Base-by-base conservation (phyloP, 768 basidiomycete species). In the Aureoboletus auriporus region DNA sequence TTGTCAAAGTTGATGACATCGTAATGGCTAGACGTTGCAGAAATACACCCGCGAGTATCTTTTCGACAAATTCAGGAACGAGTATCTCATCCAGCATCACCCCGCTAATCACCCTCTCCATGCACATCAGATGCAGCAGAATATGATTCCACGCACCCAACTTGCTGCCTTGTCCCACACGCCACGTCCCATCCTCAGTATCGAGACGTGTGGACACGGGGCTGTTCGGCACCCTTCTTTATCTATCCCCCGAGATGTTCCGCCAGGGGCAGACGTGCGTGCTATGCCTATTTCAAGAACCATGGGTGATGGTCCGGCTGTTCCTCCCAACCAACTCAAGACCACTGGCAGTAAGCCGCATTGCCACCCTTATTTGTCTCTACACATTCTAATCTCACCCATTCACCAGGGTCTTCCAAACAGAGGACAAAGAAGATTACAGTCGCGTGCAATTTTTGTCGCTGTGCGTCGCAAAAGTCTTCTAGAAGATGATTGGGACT, bases 361-460 rank as follows among this genome's bases (percentile, higher is more conserved):
- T 45, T 41, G 50, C n/a, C 39, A 31, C 37, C 45, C 27, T 54
- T 31, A n/a, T 33, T 39, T 30, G 50, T 44, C 41, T 40, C 49
- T 42, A 33, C 48, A 48, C 55, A 55, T 54, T 50, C 56, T 30
- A 59, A 31, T 41, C 12, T 2, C 20, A 23, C 4, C 20, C 20
- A 23, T 23, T 51, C 34, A 50, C 46, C 56, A 82, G 82, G 75
- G 63, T 78, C 80, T 30, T 74, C 75, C 53, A 84, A 84, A 56
- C 79, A 79, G 56, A 77, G 86, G 49, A 79, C 83, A 46, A 90
- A 89, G 74, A 90, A 92, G 69, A 91, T 91, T 46, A 89, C 85
- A 17, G 88, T 91, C 39, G 89, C 89, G 34, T 92, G 89, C 72
- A 90, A 92, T 67, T 92, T 92, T 66, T 92, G 89, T 71, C 84